Conservation (phyloP, 2,329 filamentous ascomycete genomes). For the Lanzia echinophila region DNA sequence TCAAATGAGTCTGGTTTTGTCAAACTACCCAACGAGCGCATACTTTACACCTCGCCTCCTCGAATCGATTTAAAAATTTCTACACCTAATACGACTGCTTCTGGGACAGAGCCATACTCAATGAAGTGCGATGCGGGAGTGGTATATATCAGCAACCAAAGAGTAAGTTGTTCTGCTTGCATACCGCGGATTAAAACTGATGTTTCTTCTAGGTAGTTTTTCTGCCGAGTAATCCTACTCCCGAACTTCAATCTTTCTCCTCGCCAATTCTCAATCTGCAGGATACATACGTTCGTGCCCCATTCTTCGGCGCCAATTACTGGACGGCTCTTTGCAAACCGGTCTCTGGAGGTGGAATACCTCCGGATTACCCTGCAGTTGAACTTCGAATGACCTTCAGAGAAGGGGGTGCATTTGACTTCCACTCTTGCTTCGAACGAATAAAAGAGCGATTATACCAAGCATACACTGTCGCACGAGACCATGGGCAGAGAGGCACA, state of each 20-base stretch:
- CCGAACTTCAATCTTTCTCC: constrained; percentile 74
- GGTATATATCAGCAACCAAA: constrained; percentile 77
- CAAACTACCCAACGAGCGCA: constrained; percentile 75
- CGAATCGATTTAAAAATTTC: constrained; percentile 72
- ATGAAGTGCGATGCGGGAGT: constrained; percentile 68
- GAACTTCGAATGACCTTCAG: constrained; percentile 86
- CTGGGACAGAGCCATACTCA: constrained; percentile 54
- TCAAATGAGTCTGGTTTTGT: constrained; percentile 65
- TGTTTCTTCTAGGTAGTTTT: constrained; percentile 65
- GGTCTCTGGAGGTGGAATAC: constrained; percentile 76
- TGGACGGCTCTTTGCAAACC: constrained; percentile 79
- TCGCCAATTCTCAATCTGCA: constrained; percentile 80
- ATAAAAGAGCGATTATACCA: constrained; percentile 80
- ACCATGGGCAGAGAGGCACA: constrained; percentile 50
- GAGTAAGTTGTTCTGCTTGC: constrained; percentile 49
- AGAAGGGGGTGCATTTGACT: constrained; percentile 92
- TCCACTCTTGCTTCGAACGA: constrained; percentile 73
- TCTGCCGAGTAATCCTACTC: constrained; percentile 64
- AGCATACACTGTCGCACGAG: constrained; percentile 66
- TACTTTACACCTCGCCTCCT: constrained; percentile 72
- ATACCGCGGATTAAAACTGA: constrained; percentile 13
- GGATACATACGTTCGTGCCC: constrained; percentile 79
- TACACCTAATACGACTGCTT: constrained; percentile 50
- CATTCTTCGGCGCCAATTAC: constrained; percentile 88
- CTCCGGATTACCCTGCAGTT: constrained; percentile 62